Conservation (phyloP, 2,329 filamentous ascomycete genomes). For the Aspergillus arachidicola region DNA sequence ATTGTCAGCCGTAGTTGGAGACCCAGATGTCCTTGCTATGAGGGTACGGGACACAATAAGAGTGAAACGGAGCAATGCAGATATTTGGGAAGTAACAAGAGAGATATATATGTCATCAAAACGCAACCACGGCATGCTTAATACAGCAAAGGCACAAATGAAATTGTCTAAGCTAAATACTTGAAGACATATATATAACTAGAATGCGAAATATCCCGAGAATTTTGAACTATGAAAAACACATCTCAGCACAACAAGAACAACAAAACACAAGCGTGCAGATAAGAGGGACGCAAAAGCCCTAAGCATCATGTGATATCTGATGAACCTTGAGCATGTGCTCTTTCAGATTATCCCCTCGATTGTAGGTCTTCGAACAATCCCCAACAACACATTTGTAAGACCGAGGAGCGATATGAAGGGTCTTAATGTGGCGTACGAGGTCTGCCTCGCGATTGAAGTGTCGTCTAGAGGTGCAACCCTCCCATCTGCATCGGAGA, state of each 20-base stretch:
- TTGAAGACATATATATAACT: neutral
- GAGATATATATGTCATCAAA: too few species aligned
- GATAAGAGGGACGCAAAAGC: neutral
- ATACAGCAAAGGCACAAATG: too few species aligned
- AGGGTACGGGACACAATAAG: too few species aligned
- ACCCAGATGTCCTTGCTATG: too few species aligned
- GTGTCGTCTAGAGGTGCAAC: neutral
- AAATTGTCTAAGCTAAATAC: too few species aligned
- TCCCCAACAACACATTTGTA: neutral
- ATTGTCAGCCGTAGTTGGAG: too few species aligned
- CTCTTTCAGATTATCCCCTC: constrained; percentile 2
- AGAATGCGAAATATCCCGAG: neutral
- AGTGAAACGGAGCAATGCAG: too few species aligned
- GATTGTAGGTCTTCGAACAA: neutral
- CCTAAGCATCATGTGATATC: neutral
- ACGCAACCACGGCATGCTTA: too few species aligned
- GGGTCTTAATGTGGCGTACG: neutral
- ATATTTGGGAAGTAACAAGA: too few species aligned
- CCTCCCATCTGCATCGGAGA: constrained; percentile 6
- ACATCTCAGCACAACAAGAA: neutral
- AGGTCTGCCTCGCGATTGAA: constrained; percentile 4
- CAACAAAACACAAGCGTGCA: neutral
- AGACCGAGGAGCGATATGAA: constrained; percentile 4
- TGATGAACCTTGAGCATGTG: neutral
- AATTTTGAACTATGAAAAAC: fast-evolving